phyloP scores from a whole-genome alignment of 2,329 filamentous ascomycete genomes.

The Diaporthe citrichinensis region DNA sequence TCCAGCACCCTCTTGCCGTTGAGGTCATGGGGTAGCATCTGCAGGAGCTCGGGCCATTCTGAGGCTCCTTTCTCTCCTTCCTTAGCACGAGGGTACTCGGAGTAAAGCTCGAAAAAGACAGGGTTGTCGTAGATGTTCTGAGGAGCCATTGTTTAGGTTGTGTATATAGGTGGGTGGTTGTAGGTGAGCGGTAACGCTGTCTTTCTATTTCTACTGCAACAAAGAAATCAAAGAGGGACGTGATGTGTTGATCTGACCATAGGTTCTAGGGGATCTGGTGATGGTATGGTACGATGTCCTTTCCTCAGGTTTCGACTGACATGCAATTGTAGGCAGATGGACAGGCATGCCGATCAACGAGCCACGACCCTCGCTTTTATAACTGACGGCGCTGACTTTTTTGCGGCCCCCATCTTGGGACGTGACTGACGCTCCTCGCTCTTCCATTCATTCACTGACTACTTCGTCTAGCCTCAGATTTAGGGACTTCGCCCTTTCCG shows the following conservation, averaged over 20 bases:
- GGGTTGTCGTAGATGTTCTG: conserved; percentile 59
- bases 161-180: conserved; percentile 6
- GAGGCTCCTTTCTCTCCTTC: conserved; percentile 56
- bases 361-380: conserved; percentile 31
- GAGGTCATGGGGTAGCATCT: conserved; percentile 54
- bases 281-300: conserved; percentile 25
- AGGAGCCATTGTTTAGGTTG: conserved; percentile 35
- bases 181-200: conserved; percentile 19
- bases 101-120: conserved; percentile 60
- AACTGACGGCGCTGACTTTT: conserved; percentile 27
- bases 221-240: conserved; percentile 32
- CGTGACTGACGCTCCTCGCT: conserved; percentile 21
- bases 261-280: conserved; percentile 21
- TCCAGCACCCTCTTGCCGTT: conserved; percentile 55
- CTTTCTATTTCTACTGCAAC: conserved; percentile 32
- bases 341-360: conserved; percentile 28
- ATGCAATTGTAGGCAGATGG: conserved; percentile 16
- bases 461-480: conserved; percentile 36
- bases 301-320: conserved; percentile 26
- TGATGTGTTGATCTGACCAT: conserved; percentile 33
- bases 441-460: conserved; percentile 15
- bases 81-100: conserved; percentile 56
- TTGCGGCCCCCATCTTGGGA: conserved; percentile 26
- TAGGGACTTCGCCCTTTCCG: conserved; percentile 17
- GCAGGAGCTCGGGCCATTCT: conserved; percentile 60